These are phyloP conservation scores for Suillus subalutaceus DNA, from an alignment of 768 basidiomycete species.

Conservation along the genomic window DNA sequence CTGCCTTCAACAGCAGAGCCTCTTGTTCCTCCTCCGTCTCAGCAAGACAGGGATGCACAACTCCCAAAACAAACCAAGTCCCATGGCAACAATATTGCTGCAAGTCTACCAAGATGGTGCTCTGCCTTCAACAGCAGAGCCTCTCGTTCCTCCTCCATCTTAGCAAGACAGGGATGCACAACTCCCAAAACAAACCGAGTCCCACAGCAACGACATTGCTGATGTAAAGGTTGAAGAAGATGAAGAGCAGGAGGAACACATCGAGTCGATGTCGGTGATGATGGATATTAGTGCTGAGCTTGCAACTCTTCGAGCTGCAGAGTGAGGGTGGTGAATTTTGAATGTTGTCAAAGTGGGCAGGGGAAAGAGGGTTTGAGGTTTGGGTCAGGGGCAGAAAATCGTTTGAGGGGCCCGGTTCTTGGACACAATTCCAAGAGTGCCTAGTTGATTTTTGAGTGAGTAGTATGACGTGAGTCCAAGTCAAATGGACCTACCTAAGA, in stretches of 20 bases:
- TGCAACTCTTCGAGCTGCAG: constrained; percentile 50
- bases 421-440: too few relatives aligned
- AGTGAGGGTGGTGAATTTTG: constrained; percentile 17
- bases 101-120: too few relatives aligned
- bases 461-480: too few relatives aligned
- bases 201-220: constrained; percentile 10
- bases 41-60: background rate
- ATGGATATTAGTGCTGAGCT: constrained; percentile 48
- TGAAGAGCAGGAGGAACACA: constrained; percentile 34
- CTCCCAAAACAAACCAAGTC: background rate
- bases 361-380: too few relatives aligned
- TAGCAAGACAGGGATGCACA: background rate
- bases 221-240: constrained; percentile 19
- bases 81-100: constrained; percentile 9
- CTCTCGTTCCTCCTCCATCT: background rate
- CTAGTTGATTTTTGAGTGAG: too few relatives aligned
- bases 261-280: constrained; percentile 33
- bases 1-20: too few relatives aligned
- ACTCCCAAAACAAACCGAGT: background rate
- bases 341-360: too few relatives aligned
- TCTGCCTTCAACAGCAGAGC: too few relatives aligned
- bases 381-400: too few relatives aligned
- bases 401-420: too few relatives aligned
- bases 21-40: background rate
- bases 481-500: too few relatives aligned